Percentiles rank a stretch among this genome's conserved stretches.
These are phyloP conservation scores for Nemania bipapillata DNA, from an alignment of 2,329 filamentous ascomycete species.

Conservation along the genomic window DNA sequence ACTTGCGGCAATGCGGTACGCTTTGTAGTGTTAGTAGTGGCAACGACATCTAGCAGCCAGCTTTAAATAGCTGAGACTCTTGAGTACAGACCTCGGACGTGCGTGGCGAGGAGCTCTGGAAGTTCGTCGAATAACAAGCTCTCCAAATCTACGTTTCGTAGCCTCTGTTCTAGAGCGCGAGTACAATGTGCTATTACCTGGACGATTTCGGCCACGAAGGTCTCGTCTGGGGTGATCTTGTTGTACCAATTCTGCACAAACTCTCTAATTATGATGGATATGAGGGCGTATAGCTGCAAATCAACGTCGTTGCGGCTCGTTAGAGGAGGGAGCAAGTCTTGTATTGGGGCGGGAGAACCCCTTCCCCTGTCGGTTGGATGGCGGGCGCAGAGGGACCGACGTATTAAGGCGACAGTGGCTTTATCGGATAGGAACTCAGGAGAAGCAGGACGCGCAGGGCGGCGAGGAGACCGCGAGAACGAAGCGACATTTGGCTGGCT, in stretches of 20 bases:
- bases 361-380: conserved; percentile 68
- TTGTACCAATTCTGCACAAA: conserved; percentile 94
- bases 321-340: conserved; percentile 86
- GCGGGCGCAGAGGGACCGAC: conserved; percentile 83
- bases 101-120: conserved; percentile 80
- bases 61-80: conserved; percentile 2
- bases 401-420: conserved; percentile 82
- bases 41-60: neutral
- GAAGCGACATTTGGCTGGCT: conserved; percentile 44
- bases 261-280: conserved; percentile 88
- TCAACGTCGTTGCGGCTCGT: conserved; percentile 96
- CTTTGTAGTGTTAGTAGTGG: conserved; percentile 58
- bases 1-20: conserved; percentile 75
- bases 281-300: conserved; percentile 88
- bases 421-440: conserved; percentile 75
- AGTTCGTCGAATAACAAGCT: conserved; percentile 87
- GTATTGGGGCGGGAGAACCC: conserved; percentile 69
- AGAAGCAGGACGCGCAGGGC: conserved; percentile 49
- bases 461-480: conserved; percentile 49
- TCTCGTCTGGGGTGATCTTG: conserved; percentile 89
- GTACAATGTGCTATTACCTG: conserved; percentile 94
- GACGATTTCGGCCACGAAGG: conserved; percentile 86
- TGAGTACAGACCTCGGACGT: conserved; percentile 74
- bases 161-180: conserved; percentile 83
- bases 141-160: conserved; percentile 84